Evolutionary conservation across 352 stramenopile species (phyloP).

Genomic region (Globisporangium yorkense): DNA sequence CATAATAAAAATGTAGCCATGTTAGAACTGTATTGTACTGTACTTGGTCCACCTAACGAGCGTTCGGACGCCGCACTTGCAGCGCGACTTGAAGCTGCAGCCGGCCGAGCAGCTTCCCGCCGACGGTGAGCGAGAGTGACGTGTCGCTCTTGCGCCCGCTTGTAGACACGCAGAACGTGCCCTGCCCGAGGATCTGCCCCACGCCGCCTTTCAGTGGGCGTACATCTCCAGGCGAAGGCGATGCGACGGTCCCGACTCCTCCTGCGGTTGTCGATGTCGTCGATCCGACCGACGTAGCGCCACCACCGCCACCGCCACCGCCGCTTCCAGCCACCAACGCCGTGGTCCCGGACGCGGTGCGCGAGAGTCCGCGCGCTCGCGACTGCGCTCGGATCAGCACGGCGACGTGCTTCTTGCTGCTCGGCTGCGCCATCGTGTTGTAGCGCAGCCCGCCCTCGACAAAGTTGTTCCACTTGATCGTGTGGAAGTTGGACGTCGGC

Average conservation of each 20-base stretch:
- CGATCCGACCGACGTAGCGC: not conserved
- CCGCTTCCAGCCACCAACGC: not conserved
- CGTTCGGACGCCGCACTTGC: constrained; percentile 21
- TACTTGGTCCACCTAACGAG: not conserved
- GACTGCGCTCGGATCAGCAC: constrained; percentile 40
- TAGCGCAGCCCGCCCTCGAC: constrained; percentile 61
- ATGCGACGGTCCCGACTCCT: not conserved
- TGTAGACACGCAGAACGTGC: constrained; percentile 57
- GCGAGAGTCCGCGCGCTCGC: constrained; percentile 19
- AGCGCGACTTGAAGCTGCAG: constrained; percentile 57
- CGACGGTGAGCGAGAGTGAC: constrained; percentile 53
- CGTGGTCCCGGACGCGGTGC: constrained; percentile 14
- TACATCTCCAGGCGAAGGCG: not conserved
- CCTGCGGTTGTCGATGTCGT: not conserved
- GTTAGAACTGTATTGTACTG: not conserved
- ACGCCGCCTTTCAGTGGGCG: not conserved
- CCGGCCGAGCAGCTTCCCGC: constrained; percentile 48
- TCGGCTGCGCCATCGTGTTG: constrained; percentile 40
- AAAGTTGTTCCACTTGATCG: constrained; percentile 65
- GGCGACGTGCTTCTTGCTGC: constrained; percentile 59
- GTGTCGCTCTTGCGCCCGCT: constrained; percentile 42
- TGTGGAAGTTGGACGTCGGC: constrained; percentile 70
- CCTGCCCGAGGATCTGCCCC: constrained; percentile 52
- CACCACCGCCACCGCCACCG: not conserved
- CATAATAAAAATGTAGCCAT: not conserved